Conservation (phyloP, 306 rosid genomes). For the Ormosia semicastrata region DNA sequence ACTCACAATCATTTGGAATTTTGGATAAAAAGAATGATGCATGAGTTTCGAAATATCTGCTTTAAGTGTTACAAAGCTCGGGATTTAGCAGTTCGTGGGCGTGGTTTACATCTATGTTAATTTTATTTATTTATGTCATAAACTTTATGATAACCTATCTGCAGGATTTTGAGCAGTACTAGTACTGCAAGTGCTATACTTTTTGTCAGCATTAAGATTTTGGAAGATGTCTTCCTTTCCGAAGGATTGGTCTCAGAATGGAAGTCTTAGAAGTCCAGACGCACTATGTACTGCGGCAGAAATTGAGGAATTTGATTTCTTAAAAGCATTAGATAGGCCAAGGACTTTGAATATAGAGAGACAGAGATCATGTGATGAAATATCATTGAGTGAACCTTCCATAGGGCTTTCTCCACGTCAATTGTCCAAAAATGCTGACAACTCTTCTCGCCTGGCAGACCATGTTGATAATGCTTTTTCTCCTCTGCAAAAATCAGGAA, state of each 20-base stretch:
- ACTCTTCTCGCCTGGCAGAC: constrained; percentile 38
- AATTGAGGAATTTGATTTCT: constrained; percentile 54
- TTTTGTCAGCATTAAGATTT: neutral
- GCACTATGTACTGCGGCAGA: constrained; percentile 30
- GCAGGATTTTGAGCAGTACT: constrained; percentile 46
- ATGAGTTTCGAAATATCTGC: neutral
- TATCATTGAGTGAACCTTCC: constrained; percentile 57
- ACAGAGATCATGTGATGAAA: constrained; percentile 73
- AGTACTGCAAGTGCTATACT: constrained; percentile 4
- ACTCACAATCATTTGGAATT: neutral
- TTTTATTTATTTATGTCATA: neutral
- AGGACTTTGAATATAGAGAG: constrained; percentile 68
- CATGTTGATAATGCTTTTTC: constrained; percentile 42
- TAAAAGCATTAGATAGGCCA: constrained; percentile 60
- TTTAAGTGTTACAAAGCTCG: neutral
- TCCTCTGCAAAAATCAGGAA: constrained; percentile 44
- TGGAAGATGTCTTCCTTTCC: constrained; percentile 33
- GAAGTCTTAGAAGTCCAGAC: constrained; percentile 37
- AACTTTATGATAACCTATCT: neutral
- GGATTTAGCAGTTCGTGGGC: neutral
- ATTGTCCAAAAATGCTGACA: constrained; percentile 38
- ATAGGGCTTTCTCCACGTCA: constrained; percentile 51
- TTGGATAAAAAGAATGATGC: neutral
- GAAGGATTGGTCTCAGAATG: constrained; percentile 44
- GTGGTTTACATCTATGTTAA: neutral